A percentile compares a stretch with the other conserved stretches of the same genome.
phyloP scores from a whole-genome alignment of 768 basidiomycete species.

The Coprinellus aureogranulatus region DNA sequence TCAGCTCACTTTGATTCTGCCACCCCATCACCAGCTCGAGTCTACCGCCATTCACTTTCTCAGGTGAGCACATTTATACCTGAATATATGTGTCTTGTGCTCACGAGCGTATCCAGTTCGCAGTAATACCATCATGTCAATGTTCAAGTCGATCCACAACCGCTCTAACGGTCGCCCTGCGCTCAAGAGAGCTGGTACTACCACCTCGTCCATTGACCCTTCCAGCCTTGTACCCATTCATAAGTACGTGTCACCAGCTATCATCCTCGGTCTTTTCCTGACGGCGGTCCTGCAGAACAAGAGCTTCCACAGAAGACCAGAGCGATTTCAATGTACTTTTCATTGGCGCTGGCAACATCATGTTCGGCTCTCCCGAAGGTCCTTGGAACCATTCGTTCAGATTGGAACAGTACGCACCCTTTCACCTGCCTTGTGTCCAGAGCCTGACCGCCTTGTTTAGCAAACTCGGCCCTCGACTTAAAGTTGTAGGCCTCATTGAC shows the following conservation, averaged over 20 bases:
- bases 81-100: too few relatives aligned
- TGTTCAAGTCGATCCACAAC: too few relatives aligned
- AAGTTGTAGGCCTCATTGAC: constrained; percentile 93
- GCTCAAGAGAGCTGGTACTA: too few relatives aligned
- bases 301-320: too few relatives aligned
- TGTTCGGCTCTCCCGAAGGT: constrained; percentile 92
- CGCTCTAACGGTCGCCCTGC: too few relatives aligned
- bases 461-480: constrained; percentile 94
- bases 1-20: too few relatives aligned
- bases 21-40: too few relatives aligned
- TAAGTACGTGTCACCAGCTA: constrained; percentile 59
- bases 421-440: too few relatives aligned
- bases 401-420: constrained; percentile 81
- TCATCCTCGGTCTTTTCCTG: not conserved
- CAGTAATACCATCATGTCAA: too few relatives aligned
- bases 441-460: constrained; percentile 35
- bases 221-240: constrained; percentile 75
- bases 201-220: constrained; percentile 77
- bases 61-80: too few relatives aligned
- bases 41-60: too few relatives aligned
- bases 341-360: constrained; percentile 95
- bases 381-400: constrained; percentile 94
- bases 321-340: constrained; percentile 92
- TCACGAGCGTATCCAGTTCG: too few relatives aligned
- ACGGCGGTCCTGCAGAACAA: constrained; percentile 46